These are phyloP conservation scores for Rhipidocladum racemiflorum DNA, from an alignment of 176 grass and related monocot species.

Conservation along the genomic window DNA sequence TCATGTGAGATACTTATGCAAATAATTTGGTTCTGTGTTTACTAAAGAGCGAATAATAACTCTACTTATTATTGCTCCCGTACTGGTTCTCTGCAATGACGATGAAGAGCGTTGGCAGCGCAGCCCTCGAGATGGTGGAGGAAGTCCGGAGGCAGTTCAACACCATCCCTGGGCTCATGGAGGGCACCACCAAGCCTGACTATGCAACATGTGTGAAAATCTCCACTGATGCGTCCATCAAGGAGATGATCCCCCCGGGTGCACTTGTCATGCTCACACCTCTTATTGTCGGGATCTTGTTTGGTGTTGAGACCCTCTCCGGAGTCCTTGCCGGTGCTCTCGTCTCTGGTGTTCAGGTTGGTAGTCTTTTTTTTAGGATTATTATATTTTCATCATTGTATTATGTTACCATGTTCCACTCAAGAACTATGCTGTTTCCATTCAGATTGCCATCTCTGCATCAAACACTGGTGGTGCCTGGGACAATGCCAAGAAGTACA, in stretches of 20 bases:
- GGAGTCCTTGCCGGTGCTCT: conserved; percentile 88
- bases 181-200: conserved; percentile 81
- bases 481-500: conserved; percentile 96
- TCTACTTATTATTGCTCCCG: too few relatives aligned
- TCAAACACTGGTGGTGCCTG: conserved; percentile 94
- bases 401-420: not conserved
- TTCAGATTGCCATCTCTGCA: conserved; percentile 93
- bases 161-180: conserved; percentile 77
- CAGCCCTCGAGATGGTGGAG: conserved; percentile 93
- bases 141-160: conserved; percentile 93
- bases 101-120: conserved; percentile 93
- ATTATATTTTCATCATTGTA: not conserved
- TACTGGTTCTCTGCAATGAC: conserved; percentile 99
- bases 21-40: not conserved
- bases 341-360: conserved; percentile 89
- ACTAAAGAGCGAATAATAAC: not conserved
- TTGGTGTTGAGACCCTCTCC: conserved; percentile 88
- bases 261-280: conserved; percentile 91
- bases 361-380: not conserved
- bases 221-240: conserved; percentile 92
- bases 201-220: conserved; percentile 95
- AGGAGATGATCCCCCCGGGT: conserved; percentile 90
- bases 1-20: not conserved
- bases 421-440: not conserved
- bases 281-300: conserved; percentile 74